Conservation (phyloP, 345 rosid genomes). For the Bruguiera parviflora region DNA sequence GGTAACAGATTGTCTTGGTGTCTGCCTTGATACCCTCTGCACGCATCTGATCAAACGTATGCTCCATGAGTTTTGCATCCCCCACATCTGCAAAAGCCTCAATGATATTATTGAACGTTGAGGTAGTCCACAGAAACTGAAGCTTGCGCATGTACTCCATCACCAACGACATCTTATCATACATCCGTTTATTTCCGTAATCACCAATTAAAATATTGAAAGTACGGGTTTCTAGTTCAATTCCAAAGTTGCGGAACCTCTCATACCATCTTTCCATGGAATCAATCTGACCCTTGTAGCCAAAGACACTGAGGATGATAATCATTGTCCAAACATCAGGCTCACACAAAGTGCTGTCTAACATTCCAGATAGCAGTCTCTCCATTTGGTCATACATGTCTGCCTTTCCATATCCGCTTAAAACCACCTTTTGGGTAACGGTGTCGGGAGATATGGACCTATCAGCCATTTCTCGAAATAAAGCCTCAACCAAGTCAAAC, state of each 20-base stretch:
- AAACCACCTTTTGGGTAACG: conserved; percentile 77
- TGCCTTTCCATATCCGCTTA: conserved; percentile 80
- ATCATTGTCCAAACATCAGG: conserved; percentile 99
- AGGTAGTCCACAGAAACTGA: conserved; percentile 83
- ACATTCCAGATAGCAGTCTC: conserved; percentile 67
- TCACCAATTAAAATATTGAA: conserved; percentile 85
- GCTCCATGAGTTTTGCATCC: conserved; percentile 86
- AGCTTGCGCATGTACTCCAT: conserved; percentile 95
- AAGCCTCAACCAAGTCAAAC: conserved; percentile 61
- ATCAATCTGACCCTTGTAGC: conserved; percentile 75
- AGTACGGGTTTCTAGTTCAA: conserved; percentile 81
- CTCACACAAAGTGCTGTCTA: conserved; percentile 52
- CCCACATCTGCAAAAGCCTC: conserved; percentile 89
- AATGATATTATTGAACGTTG: conserved; percentile 84
- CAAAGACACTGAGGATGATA: conserved; percentile 72
- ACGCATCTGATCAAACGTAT: conserved; percentile 79
- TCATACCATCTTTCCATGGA: conserved; percentile 93
- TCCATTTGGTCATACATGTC: conserved; percentile 86
- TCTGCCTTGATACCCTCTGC: conserved; percentile 79
- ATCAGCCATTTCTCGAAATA: conserved; percentile 68
- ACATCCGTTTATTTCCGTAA: conserved; percentile 81
- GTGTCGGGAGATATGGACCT: conserved; percentile 69
- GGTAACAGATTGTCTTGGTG: conserved; percentile 83
- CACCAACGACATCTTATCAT: conserved; percentile 90
- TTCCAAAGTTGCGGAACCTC: conserved; percentile 71